Percentiles rank a stretch among this genome's conserved stretches.
Conservation (phyloP, 129 eudicot species). For the Flaveria bidentis region DNA sequence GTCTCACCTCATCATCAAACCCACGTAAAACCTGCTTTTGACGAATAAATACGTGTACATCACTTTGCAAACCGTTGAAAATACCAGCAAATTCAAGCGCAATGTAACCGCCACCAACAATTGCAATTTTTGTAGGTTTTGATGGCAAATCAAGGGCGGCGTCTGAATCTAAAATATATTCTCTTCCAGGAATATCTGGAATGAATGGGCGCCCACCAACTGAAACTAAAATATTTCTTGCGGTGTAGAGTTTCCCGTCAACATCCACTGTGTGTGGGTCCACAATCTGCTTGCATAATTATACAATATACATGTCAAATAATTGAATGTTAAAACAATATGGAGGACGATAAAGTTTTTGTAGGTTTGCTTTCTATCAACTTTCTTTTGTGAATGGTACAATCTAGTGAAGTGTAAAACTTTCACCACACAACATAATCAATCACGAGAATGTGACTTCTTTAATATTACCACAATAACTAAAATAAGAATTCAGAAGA, state of each 20-base stretch:
- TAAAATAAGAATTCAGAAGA: background rate
- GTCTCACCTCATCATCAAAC: slow-evolving; percentile 92
- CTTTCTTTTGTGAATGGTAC: background rate
- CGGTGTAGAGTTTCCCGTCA: slow-evolving; percentile 87
- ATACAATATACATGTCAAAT: slow-evolving; percentile 12
- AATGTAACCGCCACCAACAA: slow-evolving; percentile 97
- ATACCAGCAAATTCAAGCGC: slow-evolving; percentile 99
- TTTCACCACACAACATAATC: background rate
- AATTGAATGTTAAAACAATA: slow-evolving; percentile 11
- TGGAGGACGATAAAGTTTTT: background rate
- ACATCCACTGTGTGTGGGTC: slow-evolving; percentile 97
- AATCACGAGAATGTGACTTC: background rate
- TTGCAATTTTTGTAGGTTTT: slow-evolving; percentile 88
- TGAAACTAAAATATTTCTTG: slow-evolving; percentile 83
- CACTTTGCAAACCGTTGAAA: slow-evolving; percentile 90
- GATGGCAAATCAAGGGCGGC: slow-evolving; percentile 93
- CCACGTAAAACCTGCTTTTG: slow-evolving; percentile 96
- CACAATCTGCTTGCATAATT: slow-evolving; percentile 55
- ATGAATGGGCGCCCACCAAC: slow-evolving; percentile 97
- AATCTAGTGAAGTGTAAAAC: background rate
- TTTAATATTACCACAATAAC: background rate
- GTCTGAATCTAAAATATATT: slow-evolving; percentile 90
- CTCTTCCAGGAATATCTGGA: slow-evolving; percentile 95
- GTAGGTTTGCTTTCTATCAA: background rate
- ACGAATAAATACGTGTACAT: slow-evolving; percentile 92